Evolutionary conservation across 305 asterid genomes (phyloP), one percentile per base, ranked within the genome.

Genomic region (Vinca major): DNA sequence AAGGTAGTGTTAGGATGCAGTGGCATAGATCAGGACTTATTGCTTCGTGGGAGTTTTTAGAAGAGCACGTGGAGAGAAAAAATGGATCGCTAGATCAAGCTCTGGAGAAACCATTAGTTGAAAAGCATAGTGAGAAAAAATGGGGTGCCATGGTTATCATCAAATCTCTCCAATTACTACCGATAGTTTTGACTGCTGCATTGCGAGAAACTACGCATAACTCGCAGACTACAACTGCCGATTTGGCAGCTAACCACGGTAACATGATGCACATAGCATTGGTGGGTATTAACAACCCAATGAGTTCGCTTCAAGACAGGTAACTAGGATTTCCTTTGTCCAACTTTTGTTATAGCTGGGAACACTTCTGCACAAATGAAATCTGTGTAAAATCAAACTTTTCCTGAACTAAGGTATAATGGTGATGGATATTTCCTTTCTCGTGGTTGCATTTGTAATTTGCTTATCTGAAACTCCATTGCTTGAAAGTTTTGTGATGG

Each of bases 1-100:
- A 94, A 74, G 97, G 93, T 61, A 93, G 97, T 76, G 96, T 94
- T 68, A 85, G 96, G 86, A 91, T 94, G 99, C 99, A 94, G 85
- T 94, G 99, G 99, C 97, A 94, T 82, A 86, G 99, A 85, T 86
- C 87, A 65, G 99, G 99, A 70, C 96, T 94, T 79, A 87, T 94
- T 71, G 96, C 99, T 48, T 89, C 97, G 14, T 94, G 99, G 99
- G 87, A 89, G 68, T 94, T 89, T 80, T 72, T 84, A 77, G 95
- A 94, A 66, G 99, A 88, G 75, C 96, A 85, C 66, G 77, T 81
- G 5, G 89, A 85, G 74, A 80, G 89, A 74, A 82, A 76, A 74
- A 72, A 67, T 61, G 78, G 69, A 33, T 76, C 70, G 72, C 86
- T 80, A 64, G 84, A 78, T 65, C 80, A 74, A 67, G 51, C 63